Conservation (phyloP, 441 rosid species). For the Theobroma grandiflorum region DNA sequence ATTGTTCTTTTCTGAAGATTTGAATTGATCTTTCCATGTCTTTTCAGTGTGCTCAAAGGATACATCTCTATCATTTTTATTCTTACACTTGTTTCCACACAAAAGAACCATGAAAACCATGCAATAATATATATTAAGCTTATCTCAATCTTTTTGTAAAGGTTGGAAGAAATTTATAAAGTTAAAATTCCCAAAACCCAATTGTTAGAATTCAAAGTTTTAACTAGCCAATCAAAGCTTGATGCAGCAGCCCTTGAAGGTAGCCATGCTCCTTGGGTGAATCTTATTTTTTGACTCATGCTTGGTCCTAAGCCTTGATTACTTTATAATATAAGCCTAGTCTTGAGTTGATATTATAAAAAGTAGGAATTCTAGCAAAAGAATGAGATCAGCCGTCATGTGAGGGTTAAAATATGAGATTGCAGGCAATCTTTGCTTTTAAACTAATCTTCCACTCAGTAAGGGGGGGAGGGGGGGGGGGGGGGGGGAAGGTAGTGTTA, state of each 20-base stretch:
- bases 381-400: conserved; percentile 52
- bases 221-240: neutral
- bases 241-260: neutral
- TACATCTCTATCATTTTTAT: neutral
- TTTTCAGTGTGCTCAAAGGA: conserved; percentile 16
- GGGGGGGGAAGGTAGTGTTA: conserved; percentile 25
- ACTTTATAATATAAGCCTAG: neutral
- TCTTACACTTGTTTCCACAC: neutral
- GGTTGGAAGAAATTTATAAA: neutral
- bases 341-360: neutral
- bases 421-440: conserved; percentile 46
- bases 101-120: neutral
- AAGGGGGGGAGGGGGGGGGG: conserved; percentile 26
- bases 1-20: neutral
- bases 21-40: conserved; percentile 5
- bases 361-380: conserved; percentile 39
- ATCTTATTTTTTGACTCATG: neutral
- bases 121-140: neutral
- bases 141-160: neutral
- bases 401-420: conserved; percentile 37
- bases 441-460: conserved; percentile 47
- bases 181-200: neutral
- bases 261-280: neutral
- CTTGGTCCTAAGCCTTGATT: neutral
- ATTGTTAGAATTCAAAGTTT: neutral